Percentiles rank a stretch among this genome's conserved stretches.
Evolutionary conservation across 2,329 filamentous ascomycete genomes (phyloP).

Genomic region (Aspergillus calidoustus): DNA sequence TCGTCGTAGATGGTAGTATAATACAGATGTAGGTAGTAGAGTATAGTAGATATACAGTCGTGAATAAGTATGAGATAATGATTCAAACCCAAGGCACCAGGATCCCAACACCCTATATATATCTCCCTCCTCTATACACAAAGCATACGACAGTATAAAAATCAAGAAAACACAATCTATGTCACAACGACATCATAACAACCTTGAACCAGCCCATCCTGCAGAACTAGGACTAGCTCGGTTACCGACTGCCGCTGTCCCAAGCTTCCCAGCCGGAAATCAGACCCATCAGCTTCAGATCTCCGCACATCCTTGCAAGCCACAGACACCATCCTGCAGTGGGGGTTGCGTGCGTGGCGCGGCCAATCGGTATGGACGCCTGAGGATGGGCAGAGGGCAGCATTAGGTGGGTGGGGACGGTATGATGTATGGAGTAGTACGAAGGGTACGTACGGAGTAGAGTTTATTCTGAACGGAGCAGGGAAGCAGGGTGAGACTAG

Average conservation of each 20-base stretch:
- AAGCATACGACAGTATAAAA: background rate
- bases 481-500: background rate
- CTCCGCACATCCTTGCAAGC: constrained; percentile 2
- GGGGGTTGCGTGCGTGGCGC: background rate
- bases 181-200: constrained; percentile 15
- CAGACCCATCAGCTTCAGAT: constrained; percentile 8
- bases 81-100: background rate
- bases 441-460: background rate
- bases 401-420: background rate
- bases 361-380: background rate
- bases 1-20: background rate
- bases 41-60: background rate
- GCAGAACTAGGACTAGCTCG: background rate
- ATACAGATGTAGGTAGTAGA: background rate
- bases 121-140: background rate
- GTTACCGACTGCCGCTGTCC: background rate
- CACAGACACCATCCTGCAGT: constrained; percentile 6
- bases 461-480: background rate
- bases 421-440: background rate
- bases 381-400: background rate
- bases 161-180: background rate
- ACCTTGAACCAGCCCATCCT: background rate
- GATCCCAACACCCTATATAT: background rate
- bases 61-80: background rate
- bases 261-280: background rate